Base-by-base conservation (phyloP, 73 alveolate species). In the Paramecium pentaurelia region DNA sequence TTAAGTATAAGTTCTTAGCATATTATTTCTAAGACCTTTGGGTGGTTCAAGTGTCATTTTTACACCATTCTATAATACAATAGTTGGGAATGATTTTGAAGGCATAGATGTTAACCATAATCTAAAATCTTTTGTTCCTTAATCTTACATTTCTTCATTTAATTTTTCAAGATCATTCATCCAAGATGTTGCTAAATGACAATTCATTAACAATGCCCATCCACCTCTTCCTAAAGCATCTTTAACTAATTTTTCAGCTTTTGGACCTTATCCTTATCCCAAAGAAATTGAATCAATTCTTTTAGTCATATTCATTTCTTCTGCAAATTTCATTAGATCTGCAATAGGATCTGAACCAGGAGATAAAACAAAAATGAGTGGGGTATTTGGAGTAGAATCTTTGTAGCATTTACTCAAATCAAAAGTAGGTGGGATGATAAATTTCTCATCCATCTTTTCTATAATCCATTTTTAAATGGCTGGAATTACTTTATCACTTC, bases 301-400 rank as follows among this genome's bases (percentile, higher is more conserved):
- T 58, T 97, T 99, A 9, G 85, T 45, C 93, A 80, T 94, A 86
- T 93, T 92, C 96, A 91, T 97, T 93, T 95, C 96, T 94, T 99
- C 99, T 1, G 99, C 99, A 86, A 99, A 99, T 85, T 97, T 96
- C 92, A 95, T 86, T 91, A 98, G 96, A 94, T 98, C 99, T 51
- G 99, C 96, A 60, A 98, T 99, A 4, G 99, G 99, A 88, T 99
- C 99, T 4, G 99, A 97, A 71, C 99, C 99, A 38, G 99, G 98
- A 37, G 99, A 95, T 44, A 98, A 96, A 36, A 99, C 99, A 97
- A 99, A 98, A 75, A 99, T 98, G 68, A 99, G 96, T n/a, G 99
- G 99, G 32, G 99, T 98, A 16, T 98, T 96, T 32, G 95, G 96
- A 27, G 99, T 95, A 11, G 99, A 96, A 95, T 99, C 99, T 60